Evolutionary conservation across 1,284 basidiomycete genomes (phyloP).

Genomic region (Heterobasidion irregulare): DNA sequence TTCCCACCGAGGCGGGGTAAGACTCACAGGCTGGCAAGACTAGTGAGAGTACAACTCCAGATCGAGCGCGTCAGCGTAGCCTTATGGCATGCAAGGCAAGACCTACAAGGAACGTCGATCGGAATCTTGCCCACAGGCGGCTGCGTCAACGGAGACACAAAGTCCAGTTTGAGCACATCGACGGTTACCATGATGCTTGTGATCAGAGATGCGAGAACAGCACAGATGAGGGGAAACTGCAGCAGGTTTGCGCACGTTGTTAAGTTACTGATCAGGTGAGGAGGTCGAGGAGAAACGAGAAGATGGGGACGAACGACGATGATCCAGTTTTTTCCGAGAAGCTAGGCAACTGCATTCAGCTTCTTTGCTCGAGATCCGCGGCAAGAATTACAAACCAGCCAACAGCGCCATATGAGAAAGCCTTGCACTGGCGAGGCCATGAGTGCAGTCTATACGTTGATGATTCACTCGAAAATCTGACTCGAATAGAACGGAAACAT

Average conservation of each 20-base stretch:
- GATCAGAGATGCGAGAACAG: background rate
- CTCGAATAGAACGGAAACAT: background rate
- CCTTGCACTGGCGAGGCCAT: slow-evolving; percentile 23
- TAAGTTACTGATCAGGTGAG: background rate
- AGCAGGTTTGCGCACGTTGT: background rate
- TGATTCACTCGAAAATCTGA: background rate
- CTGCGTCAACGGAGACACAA: background rate
- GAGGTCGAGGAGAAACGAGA: background rate
- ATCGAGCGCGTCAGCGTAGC: background rate
- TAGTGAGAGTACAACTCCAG: slow-evolving; percentile 8
- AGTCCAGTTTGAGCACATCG: background rate
- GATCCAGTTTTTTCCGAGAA: slow-evolving; percentile 12
- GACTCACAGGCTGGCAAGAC: slow-evolving; percentile 15
- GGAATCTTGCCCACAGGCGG: background rate
- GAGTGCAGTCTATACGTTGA: slow-evolving; percentile 13
- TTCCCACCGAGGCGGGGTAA: slow-evolving; percentile 12
- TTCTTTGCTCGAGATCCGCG: background rate
- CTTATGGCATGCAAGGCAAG: background rate
- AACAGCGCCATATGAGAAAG: slow-evolving; percentile 24
- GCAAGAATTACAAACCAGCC: slow-evolving; percentile 14
- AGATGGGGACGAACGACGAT: slow-evolving; percentile 13
- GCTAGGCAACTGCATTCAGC: slow-evolving; percentile 7
- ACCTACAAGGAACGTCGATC: background rate
- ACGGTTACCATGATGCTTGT: background rate
- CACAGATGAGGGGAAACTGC: background rate